Percentiles rank a stretch among this genome's conserved stretches.
These are phyloP conservation scores for Aegilops sharonensis DNA, from an alignment of 176 grass and related monocot genomes.

Conservation along the genomic window DNA sequence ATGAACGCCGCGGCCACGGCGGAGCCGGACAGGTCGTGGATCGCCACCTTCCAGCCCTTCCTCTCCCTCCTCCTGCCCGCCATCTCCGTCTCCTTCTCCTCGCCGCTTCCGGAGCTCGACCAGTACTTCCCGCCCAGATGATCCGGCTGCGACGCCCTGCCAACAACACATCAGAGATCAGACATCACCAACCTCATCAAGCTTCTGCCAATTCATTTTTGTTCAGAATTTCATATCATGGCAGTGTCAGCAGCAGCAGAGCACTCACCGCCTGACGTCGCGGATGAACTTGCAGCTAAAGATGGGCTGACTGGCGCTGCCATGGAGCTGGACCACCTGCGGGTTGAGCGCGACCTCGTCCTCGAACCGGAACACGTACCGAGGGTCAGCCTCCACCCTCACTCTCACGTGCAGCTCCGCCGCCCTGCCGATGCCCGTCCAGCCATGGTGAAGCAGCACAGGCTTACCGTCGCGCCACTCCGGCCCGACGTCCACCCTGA, in stretches of 20 bases:
- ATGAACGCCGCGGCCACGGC: conserved; percentile 86
- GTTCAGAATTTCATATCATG: background rate
- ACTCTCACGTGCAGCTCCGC: conserved; percentile 60
- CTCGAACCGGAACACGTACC: conserved; percentile 67
- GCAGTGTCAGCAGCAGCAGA: too few species aligned
- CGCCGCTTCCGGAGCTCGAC: conserved; percentile 42
- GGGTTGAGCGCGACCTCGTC: conserved; percentile 7
- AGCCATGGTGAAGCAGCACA: conserved; percentile 67
- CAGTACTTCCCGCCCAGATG: conserved; percentile 22
- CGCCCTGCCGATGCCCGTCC: conserved; percentile 54
- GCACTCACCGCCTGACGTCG: conserved; percentile 46
- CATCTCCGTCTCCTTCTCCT: conserved; percentile 27
- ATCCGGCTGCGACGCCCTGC: conserved; percentile 58
- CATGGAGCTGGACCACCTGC: conserved; percentile 15
- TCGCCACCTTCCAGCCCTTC: conserved; percentile 89
- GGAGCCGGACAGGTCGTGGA: conserved; percentile 87
- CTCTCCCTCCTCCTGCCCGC: conserved; percentile 47
- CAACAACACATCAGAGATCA: background rate
- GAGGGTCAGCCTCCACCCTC: conserved; percentile 64
- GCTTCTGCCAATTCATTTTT: background rate
- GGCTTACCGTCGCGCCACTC: conserved; percentile 62
- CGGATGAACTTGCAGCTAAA: conserved; percentile 93
- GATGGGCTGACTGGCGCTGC: conserved; percentile 29
- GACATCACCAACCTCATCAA: background rate
- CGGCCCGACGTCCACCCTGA: conserved; percentile 61